Evolutionary conservation across 768 basidiomycete genomes (phyloP), one percentile per base, ranked within the genome.

Genomic region (Cystofilobasidium ferigula): DNA sequence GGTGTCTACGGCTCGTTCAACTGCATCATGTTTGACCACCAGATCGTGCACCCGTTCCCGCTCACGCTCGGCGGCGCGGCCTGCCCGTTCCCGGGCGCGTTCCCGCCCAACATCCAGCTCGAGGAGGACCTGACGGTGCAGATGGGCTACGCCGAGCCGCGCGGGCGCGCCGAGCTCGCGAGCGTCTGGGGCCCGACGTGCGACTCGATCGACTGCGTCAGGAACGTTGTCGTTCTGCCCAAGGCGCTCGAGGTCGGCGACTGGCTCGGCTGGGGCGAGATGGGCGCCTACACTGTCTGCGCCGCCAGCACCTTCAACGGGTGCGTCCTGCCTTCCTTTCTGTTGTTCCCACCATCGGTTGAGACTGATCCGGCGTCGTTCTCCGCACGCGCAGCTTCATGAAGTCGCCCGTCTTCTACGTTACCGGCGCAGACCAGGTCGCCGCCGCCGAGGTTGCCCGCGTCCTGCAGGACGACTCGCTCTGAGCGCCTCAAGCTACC

Each of bases 271-370:
- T 99, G 93, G 78, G 85, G 86, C 64, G 86, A 89, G 74, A 98
- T 99, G 95, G 95, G 95, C 35, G 95, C 95, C 36, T 99, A 99
- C 78, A 98, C 95, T n/a, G 79, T 91, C 67, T 95, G 92, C 73
- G 95, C 95, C 0, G 91, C 95, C 61, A 91, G 88, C 77, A 86
- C 86, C 78, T 97, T 97, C 80, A 94, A 93, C 73, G 90, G 89
- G 62, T 74, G 28, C 14, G 53, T 62, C 24, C 36, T 40, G 14
- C 28, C 28, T 24, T 7, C n/a, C 30, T 42, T 12, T 61, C 32
- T 9, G 13, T n/a, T n/a, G n/a, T n/a, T n/a, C n/a, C n/a, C n/a
- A n/a, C n/a, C n/a, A n/a, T n/a, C n/a, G n/a, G n/a, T n/a, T n/a
- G n/a, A n/a, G n/a, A n/a, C 30, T 57, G 20, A 7, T 56, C 6